phyloP scores from a whole-genome alignment of 2,329 filamentous ascomycete species.

The Fusarium chuoi region DNA sequence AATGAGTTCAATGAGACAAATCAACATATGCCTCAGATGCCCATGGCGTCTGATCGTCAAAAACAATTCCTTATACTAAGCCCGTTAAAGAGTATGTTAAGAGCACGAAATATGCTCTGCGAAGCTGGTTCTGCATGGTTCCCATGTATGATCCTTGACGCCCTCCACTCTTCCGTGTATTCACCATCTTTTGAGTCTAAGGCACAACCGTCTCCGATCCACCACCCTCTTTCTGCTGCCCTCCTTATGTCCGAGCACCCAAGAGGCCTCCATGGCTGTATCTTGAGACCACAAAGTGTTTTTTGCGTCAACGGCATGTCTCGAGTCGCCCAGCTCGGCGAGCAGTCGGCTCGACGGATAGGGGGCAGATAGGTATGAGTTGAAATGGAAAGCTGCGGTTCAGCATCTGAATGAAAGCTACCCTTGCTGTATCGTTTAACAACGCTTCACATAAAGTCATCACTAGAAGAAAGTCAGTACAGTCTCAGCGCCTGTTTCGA shows the following conservation, averaged over 20 bases:
- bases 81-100: neutral
- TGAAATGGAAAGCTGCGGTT: constrained; percentile 12
- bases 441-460: constrained; percentile 76
- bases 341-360: constrained; percentile 7
- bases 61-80: constrained; percentile 18
- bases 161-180: constrained; percentile 4
- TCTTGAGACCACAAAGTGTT: neutral
- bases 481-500: neutral
- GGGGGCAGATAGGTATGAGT: constrained; percentile 11
- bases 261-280: constrained; percentile 10
- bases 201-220: constrained; percentile 1
- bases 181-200: constrained; percentile 6
- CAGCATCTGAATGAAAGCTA: constrained; percentile 8
- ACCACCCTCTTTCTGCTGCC: constrained; percentile 12
- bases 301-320: constrained; percentile 4
- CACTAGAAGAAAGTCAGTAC: constrained; percentile 55
- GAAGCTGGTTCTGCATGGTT: constrained; percentile 14
- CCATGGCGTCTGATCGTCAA: neutral
- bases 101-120: constrained; percentile 2
- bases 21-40: neutral
- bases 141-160: neutral
- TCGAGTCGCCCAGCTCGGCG: neutral
- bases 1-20: neutral
- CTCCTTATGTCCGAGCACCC: constrained; percentile 9
- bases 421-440: constrained; percentile 13